Conservation (phyloP, 1,284 basidiomycete species). For the Apiotrichum akiyoshidainum region DNA sequence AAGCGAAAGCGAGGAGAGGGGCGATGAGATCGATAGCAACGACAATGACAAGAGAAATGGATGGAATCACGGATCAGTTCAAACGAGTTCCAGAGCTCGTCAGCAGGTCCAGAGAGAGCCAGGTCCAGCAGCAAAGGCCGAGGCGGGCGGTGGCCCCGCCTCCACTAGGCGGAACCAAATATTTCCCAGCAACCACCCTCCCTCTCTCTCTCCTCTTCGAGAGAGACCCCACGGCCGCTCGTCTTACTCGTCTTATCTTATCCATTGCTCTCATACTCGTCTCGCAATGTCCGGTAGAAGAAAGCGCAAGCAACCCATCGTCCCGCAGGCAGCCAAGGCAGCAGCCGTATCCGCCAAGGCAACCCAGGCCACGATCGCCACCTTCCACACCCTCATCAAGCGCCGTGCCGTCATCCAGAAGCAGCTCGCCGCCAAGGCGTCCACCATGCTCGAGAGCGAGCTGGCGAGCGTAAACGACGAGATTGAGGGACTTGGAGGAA, state of each 20-base stretch:
- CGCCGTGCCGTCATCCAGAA: constrained; percentile 30
- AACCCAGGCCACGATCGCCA: constrained; percentile 45
- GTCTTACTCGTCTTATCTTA: neutral
- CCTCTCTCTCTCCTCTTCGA: too few relatives aligned
- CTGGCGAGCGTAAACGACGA: constrained; percentile 59
- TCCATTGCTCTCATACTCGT: neutral
- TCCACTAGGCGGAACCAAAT: neutral
- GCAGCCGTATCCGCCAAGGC: constrained; percentile 29
- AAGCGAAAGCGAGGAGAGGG: neutral
- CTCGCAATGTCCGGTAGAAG: neutral
- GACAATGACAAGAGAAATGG: too few relatives aligned
- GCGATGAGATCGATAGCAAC: neutral
- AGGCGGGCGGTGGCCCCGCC: neutral
- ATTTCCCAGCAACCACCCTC: too few relatives aligned
- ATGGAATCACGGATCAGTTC: too few relatives aligned
- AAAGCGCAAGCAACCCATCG: constrained; percentile 17
- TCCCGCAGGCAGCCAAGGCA: neutral
- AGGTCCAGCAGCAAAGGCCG: neutral
- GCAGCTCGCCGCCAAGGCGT: constrained; percentile 10
- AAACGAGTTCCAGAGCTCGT: too few relatives aligned
- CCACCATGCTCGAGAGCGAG: constrained; percentile 12
- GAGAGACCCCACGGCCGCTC: too few relatives aligned
- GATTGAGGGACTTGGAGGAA: constrained; percentile 66
- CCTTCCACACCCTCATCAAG: constrained; percentile 48
- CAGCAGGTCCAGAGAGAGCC: neutral